Evolutionary conservation across 768 basidiomycete species (phyloP), one percentile per base, ranked within the genome.

Genomic region (Tephrocybe sp.): DNA sequence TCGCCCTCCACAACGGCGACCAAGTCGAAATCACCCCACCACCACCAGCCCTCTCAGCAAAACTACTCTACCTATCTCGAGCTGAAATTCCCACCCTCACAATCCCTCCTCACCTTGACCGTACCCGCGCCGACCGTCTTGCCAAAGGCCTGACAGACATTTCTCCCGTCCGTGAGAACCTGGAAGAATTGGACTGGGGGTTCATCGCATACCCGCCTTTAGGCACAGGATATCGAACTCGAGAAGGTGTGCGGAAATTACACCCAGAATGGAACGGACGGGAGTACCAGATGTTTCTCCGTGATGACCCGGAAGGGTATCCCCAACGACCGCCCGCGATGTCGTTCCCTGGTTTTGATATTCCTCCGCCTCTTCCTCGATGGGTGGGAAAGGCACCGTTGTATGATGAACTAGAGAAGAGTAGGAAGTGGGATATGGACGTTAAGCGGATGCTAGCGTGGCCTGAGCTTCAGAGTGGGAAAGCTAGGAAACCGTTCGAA

Each of bases 61-160:
- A 79, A 36, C 71, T 86, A 8, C 61, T 87, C 27, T 88, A 78
- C 64, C 75, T 85, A 33, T 68, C 82, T 6, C 76, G 82, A 13
- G 70, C 78, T 21, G 83, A 88, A 54, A 55, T 73, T 3, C 53
- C 65, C 8, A 69, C 74, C 0, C 70, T 85, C 52, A 57, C 45
- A 8, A 58, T 79, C 27, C 77, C 80, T 1, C 62, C 66, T 0
- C 61, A 67, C 36, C 57, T 76, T 4, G 70, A 67, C 9, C 56
- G 56, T 10, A 66, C 57, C 3, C 59, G 69, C 7, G 66, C 56
- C 15, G 61, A 62, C 4, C 60, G 60, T 3, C 25, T 52, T 1
- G 60, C 57, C 0, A 42, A 53, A 45, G 61, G 64, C 0, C 47
- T 59, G n/a, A 56, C 47, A 11, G 52, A 59, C 11, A 56, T 67